A percentile compares a stretch with the other conserved stretches of the same genome.
Evolutionary conservation across 1,284 basidiomycete genomes (phyloP).

Genomic region (Trametes polyzona): DNA sequence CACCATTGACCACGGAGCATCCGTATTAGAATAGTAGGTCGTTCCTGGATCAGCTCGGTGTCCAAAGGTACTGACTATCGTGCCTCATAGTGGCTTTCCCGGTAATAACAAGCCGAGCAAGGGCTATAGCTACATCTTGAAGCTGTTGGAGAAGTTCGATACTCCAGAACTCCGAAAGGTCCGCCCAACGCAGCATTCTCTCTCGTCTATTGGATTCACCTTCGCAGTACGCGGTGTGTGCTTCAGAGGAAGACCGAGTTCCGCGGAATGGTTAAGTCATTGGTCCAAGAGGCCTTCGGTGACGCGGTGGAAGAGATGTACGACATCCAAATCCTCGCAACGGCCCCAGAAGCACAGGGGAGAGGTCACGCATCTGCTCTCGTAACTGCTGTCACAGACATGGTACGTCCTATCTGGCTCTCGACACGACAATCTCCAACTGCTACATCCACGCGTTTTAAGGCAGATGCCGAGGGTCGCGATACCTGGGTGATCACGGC

Average conservation of each 20-base stretch:
- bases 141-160: not conserved
- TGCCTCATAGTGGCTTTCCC: not conserved
- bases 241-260: constrained; percentile 1
- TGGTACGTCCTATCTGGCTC: not conserved
- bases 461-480: constrained; percentile 5
- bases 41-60: too few species aligned
- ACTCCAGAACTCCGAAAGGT: not conserved
- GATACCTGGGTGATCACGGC: not conserved
- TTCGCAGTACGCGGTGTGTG: not conserved
- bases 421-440: not conserved
- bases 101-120: not conserved
- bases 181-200: too few species aligned
- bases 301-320: not conserved
- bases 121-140: not conserved
- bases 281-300: not conserved
- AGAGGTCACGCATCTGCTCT: constrained; percentile 2
- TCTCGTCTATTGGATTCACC: too few species aligned
- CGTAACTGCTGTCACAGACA: not conserved
- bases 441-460: not conserved
- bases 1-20: not conserved
- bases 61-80: not conserved
- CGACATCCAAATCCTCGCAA: not conserved
- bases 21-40: not conserved
- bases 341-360: constrained; percentile 2
- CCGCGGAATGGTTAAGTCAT: not conserved